Evolutionary conservation across 768 basidiomycete species (phyloP).

Genomic region (Mycena leptocephala): DNA sequence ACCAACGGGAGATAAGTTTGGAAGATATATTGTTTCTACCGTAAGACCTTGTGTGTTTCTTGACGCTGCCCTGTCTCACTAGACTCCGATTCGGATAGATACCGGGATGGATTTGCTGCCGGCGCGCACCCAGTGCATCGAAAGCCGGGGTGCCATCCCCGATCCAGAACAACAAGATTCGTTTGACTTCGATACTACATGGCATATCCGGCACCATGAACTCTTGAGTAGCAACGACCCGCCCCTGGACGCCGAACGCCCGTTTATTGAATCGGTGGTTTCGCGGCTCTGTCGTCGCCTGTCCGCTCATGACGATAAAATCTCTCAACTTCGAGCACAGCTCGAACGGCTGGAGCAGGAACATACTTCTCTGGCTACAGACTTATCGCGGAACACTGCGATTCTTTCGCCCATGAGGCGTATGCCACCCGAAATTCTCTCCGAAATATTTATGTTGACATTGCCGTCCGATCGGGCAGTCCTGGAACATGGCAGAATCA

Average conservation of each 20-base stretch:
- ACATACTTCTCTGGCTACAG: background rate
- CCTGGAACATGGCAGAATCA: background rate
- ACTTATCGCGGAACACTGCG: background rate
- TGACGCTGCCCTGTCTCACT: too few relatives aligned
- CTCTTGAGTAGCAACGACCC: background rate
- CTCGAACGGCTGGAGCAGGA: background rate
- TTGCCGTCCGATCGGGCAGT: background rate
- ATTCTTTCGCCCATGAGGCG: background rate
- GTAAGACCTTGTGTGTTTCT: too few relatives aligned
- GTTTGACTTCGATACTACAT: background rate
- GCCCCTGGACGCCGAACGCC: background rate
- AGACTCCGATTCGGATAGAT: too few relatives aligned
- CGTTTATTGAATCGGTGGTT: background rate
- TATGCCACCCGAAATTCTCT: background rate
- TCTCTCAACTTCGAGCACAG: background rate
- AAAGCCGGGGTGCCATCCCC: too few relatives aligned
- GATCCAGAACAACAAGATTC: too few relatives aligned
- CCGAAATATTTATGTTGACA: background rate
- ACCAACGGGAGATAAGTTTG: too few relatives aligned
- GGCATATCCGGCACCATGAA: background rate
- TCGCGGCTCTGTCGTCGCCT: background rate
- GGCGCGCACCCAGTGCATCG: too few relatives aligned
- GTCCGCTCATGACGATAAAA: background rate
- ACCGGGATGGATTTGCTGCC: too few relatives aligned
- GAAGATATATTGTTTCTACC: too few relatives aligned